phyloP scores from a whole-genome alignment of 2,329 filamentous ascomycete species.

The Cladosporium oxysporum region DNA sequence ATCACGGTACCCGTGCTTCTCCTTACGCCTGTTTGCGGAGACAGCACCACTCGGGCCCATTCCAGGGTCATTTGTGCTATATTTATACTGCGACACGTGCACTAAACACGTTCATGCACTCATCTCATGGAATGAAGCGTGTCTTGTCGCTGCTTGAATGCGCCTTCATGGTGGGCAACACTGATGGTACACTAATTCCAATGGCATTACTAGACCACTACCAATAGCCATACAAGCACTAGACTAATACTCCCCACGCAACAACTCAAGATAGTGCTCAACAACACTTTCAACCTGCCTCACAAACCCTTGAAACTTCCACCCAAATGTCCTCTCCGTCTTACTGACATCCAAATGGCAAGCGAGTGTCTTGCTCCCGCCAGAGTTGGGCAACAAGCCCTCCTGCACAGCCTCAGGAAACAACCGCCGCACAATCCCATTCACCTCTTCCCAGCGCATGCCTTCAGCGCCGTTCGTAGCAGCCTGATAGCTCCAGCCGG shows the following conservation, averaged over 20 bases:
- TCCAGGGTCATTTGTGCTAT: neutral
- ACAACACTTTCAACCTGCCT: neutral
- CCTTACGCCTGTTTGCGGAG: slow-evolving; percentile 14
- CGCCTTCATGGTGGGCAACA: neutral
- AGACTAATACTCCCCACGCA: neutral
- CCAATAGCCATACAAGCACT: neutral
- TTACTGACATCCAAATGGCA: neutral
- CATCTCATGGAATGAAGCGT: neutral
- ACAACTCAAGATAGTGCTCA: neutral
- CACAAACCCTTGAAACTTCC: neutral
- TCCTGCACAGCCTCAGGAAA: too few species aligned
- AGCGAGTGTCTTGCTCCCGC: neutral
- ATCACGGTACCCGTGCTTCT: neutral
- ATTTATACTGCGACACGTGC: slow-evolving; percentile 4
- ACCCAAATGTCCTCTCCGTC: neutral
- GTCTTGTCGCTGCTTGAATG: neutral
- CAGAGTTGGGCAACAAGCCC: neutral
- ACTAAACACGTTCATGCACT: neutral
- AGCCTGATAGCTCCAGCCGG: too few species aligned
- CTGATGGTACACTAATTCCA: neutral
- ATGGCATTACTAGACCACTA: neutral
- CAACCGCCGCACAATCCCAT: too few species aligned
- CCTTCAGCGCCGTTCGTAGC: too few species aligned
- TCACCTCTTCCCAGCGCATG: too few species aligned
- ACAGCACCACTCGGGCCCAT: neutral